Base-by-base conservation (phyloP, 345 rosid species). In the Erysimum cheiranthoides region DNA sequence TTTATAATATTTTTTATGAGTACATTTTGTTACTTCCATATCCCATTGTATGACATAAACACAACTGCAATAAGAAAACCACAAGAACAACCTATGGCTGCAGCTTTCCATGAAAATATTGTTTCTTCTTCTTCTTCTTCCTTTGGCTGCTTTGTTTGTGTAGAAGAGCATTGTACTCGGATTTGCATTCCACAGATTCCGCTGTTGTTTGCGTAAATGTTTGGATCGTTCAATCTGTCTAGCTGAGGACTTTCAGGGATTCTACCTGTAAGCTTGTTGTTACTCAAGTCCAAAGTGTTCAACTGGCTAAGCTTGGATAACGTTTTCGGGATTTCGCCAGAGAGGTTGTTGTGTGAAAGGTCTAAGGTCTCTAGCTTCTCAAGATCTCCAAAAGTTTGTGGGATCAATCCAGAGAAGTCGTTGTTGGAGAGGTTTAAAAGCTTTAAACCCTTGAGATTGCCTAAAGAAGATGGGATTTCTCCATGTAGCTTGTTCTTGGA, bases 131-230 rank as follows among this genome's bases (percentile, higher is more conserved):
- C 59, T 32, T 25, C 61, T 45, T 76, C 74, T 12, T 71, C 47
- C 0, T 59, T 27, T 30, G 74, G 51, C 4, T 11, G 69, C 73
- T 54, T 25, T 9, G 17, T 18, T 32, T 46, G 60, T 49, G 43
- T 27, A 0, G 52, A 50, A 38, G 50, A 59, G 35, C 87, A 84
- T 13, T 77, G 58, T 3, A 73, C 66, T 42, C 54, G 61, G 46
- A 86, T 84, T 69, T 86, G 89, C 70, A 65, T n/a, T 21, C 87
- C 86, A 68, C 84, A 82, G 0, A 82, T 27, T 14, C 71, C 72
- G 45, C 16, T 76, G 61, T 76, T 84, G 63, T 80, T 80, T 0
- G 78, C 84, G 18, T 82, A 86, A 21, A 70, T 67, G 4, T 59
- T 32, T 6, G 84, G 84, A 36, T 84, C 76, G 27, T 73, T 62